Evolutionary conservation across 202 grass and related monocot species (phyloP), one percentile per base, ranked within the genome.

Genomic region (Carex sylvatica): DNA sequence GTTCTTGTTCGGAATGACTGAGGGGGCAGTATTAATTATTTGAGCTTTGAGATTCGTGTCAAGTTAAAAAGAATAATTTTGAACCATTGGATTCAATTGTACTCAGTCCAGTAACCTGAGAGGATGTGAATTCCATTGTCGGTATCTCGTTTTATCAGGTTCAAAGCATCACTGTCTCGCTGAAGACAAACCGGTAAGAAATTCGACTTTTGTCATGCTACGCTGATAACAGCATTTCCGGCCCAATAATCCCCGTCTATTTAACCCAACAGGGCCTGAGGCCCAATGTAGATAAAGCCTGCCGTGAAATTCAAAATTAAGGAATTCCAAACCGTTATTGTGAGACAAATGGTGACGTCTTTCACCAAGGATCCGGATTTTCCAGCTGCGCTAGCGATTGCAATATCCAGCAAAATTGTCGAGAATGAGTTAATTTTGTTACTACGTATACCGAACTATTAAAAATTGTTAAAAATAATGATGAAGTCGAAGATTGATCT

Each of bases 151-250:
- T 8, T 51, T 18, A 44, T 30, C 66, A 94, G 94, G 94, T 97
- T 18, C 94, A 97, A 87, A 88, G 82, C 46, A 97, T n/a, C n/a
- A n/a, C n/a, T n/a, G n/a, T n/a, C n/a, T 92, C 82, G 90, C 92
- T 0, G 87, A 97, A 64, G 88, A 97, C 87, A 89, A 84, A 84
- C 87, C 94, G 22, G 0, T 97, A 79, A 54, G 56, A 46, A 14
- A 33, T 4, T 13, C 70, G 84, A 38, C 18, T 88, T 12, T 61
- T 89, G 36, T 92, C 94, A 13, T 90, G 89, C 80, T 89, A 88
- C 26, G 72, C 90, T 65, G 85, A 87, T 69, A 79, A 91, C 61
- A 87, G 86, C 80, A 85, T 92, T 65, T 79, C 89, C 19, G 70
- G 84, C n/a, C 84, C 92, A 1, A 91, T 83, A 51, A 88, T 95